A percentile compares a stretch with the other conserved stretches of the same genome.
These are phyloP conservation scores for Penicillium sp. DNA, from an alignment of 2,329 filamentous ascomycete species.

Conservation along the genomic window DNA sequence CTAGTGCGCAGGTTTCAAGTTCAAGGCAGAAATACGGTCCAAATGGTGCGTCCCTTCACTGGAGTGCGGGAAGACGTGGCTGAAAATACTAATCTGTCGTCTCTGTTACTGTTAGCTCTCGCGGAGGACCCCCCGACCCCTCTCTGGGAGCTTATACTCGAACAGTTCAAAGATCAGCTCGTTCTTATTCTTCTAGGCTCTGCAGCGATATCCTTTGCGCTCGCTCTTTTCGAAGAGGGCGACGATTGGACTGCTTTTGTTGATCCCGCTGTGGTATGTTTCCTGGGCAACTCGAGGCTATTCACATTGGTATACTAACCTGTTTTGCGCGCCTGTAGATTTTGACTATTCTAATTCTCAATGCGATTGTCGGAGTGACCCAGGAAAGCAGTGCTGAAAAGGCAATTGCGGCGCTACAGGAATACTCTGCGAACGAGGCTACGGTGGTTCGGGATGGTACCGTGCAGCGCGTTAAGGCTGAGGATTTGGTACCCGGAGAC, in stretches of 20 bases:
- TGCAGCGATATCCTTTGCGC: conserved; percentile 87
- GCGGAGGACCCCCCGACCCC: conserved; percentile 94
- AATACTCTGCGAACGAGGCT: conserved; percentile 98
- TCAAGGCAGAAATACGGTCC: conserved; percentile 56
- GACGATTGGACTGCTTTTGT: conserved; percentile 98
- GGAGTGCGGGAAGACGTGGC: conserved; percentile 1
- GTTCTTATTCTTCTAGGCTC: conserved; percentile 94
- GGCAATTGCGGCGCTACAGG: conserved; percentile 94
- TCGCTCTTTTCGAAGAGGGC: conserved; percentile 90
- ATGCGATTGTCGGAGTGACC: conserved; percentile 95
- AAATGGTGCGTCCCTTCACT: conserved; percentile 53
- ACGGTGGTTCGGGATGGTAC: conserved; percentile 88
- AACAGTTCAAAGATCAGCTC: conserved; percentile 99
- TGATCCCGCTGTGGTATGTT: conserved; percentile 86
- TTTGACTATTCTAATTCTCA: conserved; percentile 93
- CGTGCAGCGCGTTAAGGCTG: conserved; percentile 85
- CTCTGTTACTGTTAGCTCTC: conserved; percentile 57
- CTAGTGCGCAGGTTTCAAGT: conserved; percentile 53
- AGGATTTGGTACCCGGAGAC: conserved; percentile 94
- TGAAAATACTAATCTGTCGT: conserved; percentile 24
- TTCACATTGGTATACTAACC: conserved; percentile 24
- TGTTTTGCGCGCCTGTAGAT: conserved; percentile 62
- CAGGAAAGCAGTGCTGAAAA: conserved; percentile 99
- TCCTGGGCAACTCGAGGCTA: not conserved
- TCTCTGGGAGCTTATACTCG: conserved; percentile 92